These are phyloP conservation scores for Auriculariales sp. DNA, from an alignment of 768 basidiomycete species.

Conservation along the genomic window DNA sequence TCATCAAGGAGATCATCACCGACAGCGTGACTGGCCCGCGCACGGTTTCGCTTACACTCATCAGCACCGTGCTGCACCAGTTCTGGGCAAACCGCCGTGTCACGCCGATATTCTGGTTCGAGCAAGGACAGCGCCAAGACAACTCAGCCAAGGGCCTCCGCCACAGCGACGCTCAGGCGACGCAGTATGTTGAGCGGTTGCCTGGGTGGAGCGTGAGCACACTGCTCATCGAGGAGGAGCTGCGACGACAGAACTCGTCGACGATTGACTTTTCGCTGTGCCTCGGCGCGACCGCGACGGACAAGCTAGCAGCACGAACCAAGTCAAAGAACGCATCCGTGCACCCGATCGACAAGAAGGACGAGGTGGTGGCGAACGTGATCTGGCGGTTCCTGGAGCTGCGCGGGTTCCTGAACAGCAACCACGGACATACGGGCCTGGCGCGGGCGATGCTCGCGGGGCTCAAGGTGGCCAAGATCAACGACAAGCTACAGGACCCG, in stretches of 20 bases:
- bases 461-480: conserved; percentile 61
- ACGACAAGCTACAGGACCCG: conserved; percentile 98
- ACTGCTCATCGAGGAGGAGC: conserved; percentile 77
- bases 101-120: conserved; percentile 62
- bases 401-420: conserved; percentile 79
- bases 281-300: conserved; percentile 75
- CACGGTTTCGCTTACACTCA: conserved; percentile 76
- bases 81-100: conserved; percentile 77
- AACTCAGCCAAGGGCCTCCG: conserved; percentile 19
- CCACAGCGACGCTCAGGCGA: conserved; percentile 67
- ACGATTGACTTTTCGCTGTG: conserved; percentile 95
- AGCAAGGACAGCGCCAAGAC: conserved; percentile 38
- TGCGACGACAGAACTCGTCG: conserved; percentile 91
- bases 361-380: conserved; percentile 95
- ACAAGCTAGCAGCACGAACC: conserved; percentile 70
- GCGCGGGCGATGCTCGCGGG: conserved; percentile 86
- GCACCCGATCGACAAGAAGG: conserved; percentile 80
- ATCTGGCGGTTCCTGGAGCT: conserved; percentile 97
- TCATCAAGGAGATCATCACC: conserved; percentile 91
- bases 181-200: conserved; percentile 77
- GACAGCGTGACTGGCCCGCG: conserved; percentile 90
- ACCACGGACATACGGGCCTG: conserved; percentile 78
- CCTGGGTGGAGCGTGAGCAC: conserved; percentile 82
- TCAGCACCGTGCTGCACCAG: conserved; percentile 63
- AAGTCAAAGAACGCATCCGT: conserved; percentile 39